Evolutionary conservation across 129 eudicot species (phyloP), one percentile per base, ranked within the genome.

Genomic region (Flaveria trinervia): DNA sequence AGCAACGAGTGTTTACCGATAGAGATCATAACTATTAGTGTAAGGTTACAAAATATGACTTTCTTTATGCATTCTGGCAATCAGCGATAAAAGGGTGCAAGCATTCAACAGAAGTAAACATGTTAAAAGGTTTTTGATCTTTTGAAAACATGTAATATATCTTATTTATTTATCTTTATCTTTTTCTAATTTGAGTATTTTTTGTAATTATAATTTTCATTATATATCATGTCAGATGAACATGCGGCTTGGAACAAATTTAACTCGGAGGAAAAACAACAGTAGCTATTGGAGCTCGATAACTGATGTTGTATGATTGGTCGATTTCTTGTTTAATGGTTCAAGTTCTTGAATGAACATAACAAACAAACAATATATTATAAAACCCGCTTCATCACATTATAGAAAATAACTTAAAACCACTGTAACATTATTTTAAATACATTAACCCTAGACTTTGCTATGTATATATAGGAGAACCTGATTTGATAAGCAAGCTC

Each of bases 201-300:
- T 36, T 1, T 30, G 36, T 30, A 41, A 12, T 18, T 18, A 3
- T 73, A 17, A 6, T 33, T 57, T 14, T 3, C 2, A 20, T 56
- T 56, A 56, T 30, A 30, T 30, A 30, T 4, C 36, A 28, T 28
- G 36, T 30, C 36, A 5, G 5, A 30, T 30, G 5, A 30, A 70
- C 90, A 93, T 96, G 98, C 90, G 0, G 98, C 97, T 36, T 94
- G 98, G 98, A 89, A 84, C 87, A 93, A 48, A 83, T 90, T 88
- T 70, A 86, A 89, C 80, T 86, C 89, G 1, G 96, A 93, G 67
- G 97, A 94, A 79, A 86, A 90, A 78, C 89, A 79, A 69, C 83
- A 57, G 36, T 71, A 77, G 68, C 81, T 67, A 41, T 15, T 55
- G 68, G 15, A 48, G n/a, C 52, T 48, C 4, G 16, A 48, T 13